These are phyloP conservation scores for Pseudoturritis turrita DNA, from an alignment of 345 rosid genomes.

Conservation along the genomic window DNA sequence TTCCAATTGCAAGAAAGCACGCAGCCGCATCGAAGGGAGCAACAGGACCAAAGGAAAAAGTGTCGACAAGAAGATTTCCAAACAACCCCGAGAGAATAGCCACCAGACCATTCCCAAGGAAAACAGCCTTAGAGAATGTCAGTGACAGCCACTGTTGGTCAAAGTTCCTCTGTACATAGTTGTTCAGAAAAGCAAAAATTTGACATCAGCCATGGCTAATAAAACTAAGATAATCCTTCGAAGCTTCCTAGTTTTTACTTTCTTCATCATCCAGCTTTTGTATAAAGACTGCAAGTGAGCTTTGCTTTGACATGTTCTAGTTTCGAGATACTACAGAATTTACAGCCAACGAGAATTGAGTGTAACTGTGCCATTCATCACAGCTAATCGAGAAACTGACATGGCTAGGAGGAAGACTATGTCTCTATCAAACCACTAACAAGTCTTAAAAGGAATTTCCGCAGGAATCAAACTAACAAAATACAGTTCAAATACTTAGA, in stretches of 20 bases:
- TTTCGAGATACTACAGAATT: background rate
- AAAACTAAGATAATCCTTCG: background rate
- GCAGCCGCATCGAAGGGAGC: slow-evolving; percentile 98
- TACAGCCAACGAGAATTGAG: background rate
- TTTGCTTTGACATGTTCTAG: background rate
- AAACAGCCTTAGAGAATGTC: slow-evolving; percentile 92
- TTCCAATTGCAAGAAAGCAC: slow-evolving; percentile 87
- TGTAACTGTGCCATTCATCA: background rate
- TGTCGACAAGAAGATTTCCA: slow-evolving; percentile 77
- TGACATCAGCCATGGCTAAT: slow-evolving; percentile 5
- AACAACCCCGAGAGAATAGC: slow-evolving; percentile 85
- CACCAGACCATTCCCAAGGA: slow-evolving; percentile 89
- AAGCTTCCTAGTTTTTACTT: background rate
- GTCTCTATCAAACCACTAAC: background rate
- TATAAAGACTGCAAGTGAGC: background rate
- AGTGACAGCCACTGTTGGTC: slow-evolving; percentile 90
- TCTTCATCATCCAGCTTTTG: background rate
- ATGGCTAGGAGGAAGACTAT: background rate
- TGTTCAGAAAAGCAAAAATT: background rate
- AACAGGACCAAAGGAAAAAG: slow-evolving; percentile 89
- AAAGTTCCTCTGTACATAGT: slow-evolving; percentile 63
- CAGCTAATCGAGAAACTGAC: background rate
- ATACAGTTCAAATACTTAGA: background rate
- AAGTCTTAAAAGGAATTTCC: background rate
- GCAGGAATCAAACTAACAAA: background rate